Base-by-base conservation (phyloP, 768 basidiomycete genomes). In the Leccinum broughii region DNA sequence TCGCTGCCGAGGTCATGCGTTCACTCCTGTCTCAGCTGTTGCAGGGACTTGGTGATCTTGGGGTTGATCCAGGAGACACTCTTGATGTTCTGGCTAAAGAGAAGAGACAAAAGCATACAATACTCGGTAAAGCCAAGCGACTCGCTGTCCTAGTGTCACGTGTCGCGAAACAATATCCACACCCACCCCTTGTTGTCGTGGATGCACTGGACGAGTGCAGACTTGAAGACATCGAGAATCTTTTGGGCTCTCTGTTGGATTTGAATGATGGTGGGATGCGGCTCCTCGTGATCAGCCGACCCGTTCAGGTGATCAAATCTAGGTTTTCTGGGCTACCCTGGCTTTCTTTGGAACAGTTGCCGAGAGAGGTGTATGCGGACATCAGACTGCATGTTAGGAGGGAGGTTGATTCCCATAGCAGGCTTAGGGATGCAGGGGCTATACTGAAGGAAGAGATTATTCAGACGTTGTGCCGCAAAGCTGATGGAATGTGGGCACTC, bases 401-500 rank as follows among this genome's bases (percentile, higher is more conserved):
- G 10, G 64, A 54, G 37, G 3, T 65, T 7, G 59, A 56, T 26
- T 60, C 62, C 51, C 51, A 55, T 7, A 49, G 55, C 22, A 28
- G 55, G 14, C 39, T 65, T 20, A 57, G 57, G 22, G 49, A 37
- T 10, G n/a, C 56, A 1, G 39, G 35, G 0, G 10, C 22, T 1
- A 35, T 4, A 26, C 10, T 61, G 51, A 64, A 64, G 26, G 9
- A 56, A 3, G 64, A 64, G 26, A 65, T 65, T 2, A 7, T 3
- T 0, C 17, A 4, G 1, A n/a, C 3, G 3, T 34, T 65, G 2
- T 55, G 57, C 10, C 0, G n/a, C 8, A 51, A 50, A 28, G 64
- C 62, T 5, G 56, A 59, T 37, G 62, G 64, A 28, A 65, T 65
- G 64, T 64, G 44, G 37, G 24, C 24, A 24, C 20, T 50, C n/a